These are phyloP conservation scores for Boechera stricta DNA, from an alignment of 345 rosid genomes.

Conservation along the genomic window DNA sequence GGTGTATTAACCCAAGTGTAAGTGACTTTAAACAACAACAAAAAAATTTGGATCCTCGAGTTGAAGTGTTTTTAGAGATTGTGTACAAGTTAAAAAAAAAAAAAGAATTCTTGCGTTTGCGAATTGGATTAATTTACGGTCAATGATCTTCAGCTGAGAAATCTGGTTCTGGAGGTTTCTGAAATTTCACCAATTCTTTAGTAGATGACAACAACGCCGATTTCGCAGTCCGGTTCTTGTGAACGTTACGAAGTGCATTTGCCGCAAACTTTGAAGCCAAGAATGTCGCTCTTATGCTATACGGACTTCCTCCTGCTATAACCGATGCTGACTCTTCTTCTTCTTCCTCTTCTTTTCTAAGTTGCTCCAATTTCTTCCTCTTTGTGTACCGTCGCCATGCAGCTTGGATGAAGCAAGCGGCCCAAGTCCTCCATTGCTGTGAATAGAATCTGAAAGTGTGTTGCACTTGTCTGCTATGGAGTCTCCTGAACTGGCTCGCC, in stretches of 20 bases:
- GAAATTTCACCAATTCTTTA: constrained; percentile 74
- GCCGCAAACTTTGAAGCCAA: constrained; percentile 89
- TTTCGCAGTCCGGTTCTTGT: constrained; percentile 70
- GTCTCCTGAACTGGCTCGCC: constrained; percentile 90
- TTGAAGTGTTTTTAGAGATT: constrained; percentile 21
- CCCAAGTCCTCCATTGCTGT: constrained; percentile 99
- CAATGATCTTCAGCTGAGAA: constrained; percentile 81
- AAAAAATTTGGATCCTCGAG: not conserved
- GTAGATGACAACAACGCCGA: constrained; percentile 48
- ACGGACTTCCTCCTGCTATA: constrained; percentile 59
- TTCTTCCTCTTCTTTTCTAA: constrained; percentile 75
- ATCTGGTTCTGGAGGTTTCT: constrained; percentile 97
- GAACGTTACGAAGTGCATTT: constrained; percentile 90
- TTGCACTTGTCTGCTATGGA: constrained; percentile 94
- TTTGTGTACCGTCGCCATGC: constrained; percentile 90
- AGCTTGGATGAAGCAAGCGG: constrained; percentile 94
- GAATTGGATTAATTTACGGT: constrained; percentile 8
- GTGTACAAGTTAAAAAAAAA: constrained; percentile 34
- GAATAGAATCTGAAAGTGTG: constrained; percentile 97
- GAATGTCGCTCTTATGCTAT: constrained; percentile 87
- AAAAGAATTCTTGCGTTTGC: not conserved
- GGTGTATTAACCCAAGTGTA: constrained; percentile 6
- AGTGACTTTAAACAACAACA: not conserved
- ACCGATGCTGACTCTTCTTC: constrained; percentile 46
- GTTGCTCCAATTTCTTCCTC: constrained; percentile 80